Percentiles rank a stretch among this genome's conserved stretches.
phyloP scores from a whole-genome alignment of 2,329 filamentous ascomycete species.

The Hortaea sp. region DNA sequence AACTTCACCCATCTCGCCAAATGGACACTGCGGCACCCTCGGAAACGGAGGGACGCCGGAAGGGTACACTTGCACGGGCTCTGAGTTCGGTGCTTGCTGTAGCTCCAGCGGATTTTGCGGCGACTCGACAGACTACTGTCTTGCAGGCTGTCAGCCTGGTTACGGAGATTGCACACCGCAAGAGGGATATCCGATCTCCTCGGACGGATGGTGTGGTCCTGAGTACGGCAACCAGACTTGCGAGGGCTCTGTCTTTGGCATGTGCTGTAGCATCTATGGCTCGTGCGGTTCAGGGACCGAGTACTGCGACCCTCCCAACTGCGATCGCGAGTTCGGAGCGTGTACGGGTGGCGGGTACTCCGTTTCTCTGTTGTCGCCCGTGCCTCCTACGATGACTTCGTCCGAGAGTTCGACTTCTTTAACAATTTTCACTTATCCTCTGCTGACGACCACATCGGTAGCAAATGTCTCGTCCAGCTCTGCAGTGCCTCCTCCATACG shows the following conservation, averaged over 20 bases:
- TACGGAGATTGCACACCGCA: conserved; percentile 4
- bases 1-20: conserved; percentile 1
- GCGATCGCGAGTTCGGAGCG: conserved; percentile 1
- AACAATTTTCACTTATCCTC: neutral
- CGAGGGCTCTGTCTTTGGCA: neutral
- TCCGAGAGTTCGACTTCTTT: no score
- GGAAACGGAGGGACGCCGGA: conserved; percentile 4
- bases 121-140: conserved; percentile 3
- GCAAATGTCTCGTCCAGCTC: neutral
- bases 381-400: no score
- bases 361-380: no score
- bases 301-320: conserved; percentile 2
- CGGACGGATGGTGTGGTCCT: neutral
- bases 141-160: conserved; percentile 1
- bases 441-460: neutral
- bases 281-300: neutral
- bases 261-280: conserved; percentile 2
- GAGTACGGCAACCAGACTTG: conserved; percentile 1
- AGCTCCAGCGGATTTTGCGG: conserved; percentile 5
- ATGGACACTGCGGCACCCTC: conserved; percentile 1
- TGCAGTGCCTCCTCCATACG: no score
- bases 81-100: conserved; percentile 5
- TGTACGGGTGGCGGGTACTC: neutral
- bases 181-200: neutral
- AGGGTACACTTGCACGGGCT: conserved; percentile 5